Evolutionary conservation across 805 yeast species (phyloP), one percentile per base, ranked within the genome.

Genomic region (Teunomyces atbi): DNA sequence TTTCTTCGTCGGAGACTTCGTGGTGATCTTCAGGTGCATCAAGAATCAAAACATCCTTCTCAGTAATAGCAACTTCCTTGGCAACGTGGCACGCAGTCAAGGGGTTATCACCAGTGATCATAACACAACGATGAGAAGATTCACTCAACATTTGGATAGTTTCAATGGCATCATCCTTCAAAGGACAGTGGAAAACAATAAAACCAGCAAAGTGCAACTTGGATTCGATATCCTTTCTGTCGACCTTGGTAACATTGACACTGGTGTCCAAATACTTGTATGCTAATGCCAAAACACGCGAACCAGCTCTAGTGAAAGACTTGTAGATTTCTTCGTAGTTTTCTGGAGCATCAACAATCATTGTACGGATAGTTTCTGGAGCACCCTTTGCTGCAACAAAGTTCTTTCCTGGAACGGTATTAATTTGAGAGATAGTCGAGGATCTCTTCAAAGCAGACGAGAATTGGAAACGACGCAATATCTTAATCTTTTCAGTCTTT

Each of bases 71-170:
- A 49, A 94, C 98, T 68, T 89, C 96, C 57, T 84, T 83, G 18
- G 98, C 98, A 57, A 94, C 99, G 64, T 92, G 97, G 50, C 94
- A 94, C 27, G 99, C 99, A 55, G 99, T 94, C 62, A 94, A 79
- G 33, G 99, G 97, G 67, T 92, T 94, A 69, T 94, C 99, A 76
- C 99, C 99, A 41, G 99, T 94, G 57, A 94, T 94, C 99, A 94
- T 94, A 36, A 94, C 82, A 64, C 89, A 88, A 64, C 99, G 89
- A 66, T 94, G 99, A 45, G 92, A 82, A 1, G 97, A 90, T 62
- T 89, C 96, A 68, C 89, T 92, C 67, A 94, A 77, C 97, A 90
- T 92, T 60, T 81, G 76, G 55, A 94, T 83, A 34, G 96, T 86
- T 55, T 83, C 95, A 62, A 89, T 73, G 30, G 99, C 99, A 70